Evolutionary conservation across 2,329 filamentous ascomycete species (phyloP), one percentile per base, ranked within the genome.

Genomic region (Davidsoniella eucalypti): DNA sequence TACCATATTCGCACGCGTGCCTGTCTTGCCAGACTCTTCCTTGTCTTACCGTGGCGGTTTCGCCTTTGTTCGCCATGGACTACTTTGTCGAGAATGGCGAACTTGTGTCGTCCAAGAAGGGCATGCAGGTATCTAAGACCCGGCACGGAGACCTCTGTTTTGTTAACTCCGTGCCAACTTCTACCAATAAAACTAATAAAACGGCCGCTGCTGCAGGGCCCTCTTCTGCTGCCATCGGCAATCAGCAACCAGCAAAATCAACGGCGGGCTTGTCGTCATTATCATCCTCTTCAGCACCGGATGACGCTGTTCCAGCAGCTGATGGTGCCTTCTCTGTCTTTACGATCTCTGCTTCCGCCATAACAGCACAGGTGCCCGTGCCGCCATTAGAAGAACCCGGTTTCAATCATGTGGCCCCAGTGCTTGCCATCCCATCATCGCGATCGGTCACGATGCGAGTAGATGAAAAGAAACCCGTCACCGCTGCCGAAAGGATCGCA

Each of bases 71-170:
- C 7, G 29, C 76, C 14, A 67, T 67, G 65, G 63, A 67, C 52
- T 63, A 67, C 54, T 65, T 64, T 4, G 55, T 67, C 33, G 59
- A 60, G 50, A 60, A 62, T 52, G 64, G 65, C 21, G 59, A 61
- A 38, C 56, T 67, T 39, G 61, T 66, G 46, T 62, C 63, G 36
- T 67, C 63, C 0, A 59, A 63, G 23, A 60, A 63, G 29, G 65
- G 65, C 7, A 57, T 67, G 42, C 63, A 65, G 53, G 63, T 67
- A 10, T 64, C 64, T 18, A 64, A 65, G 54, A 61, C 65, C 49
- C 66, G 63, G 54, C 62, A 65, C 54, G 61, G 64, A 50, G 64
- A 64, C 29, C 58, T 59, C 18, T 64, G 63, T 4, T 67, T 67
- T 50, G 65, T 67, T 50, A 67, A 67, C 54, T 53, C 62, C n/a